These are phyloP conservation scores for Podaxis sp. DNA, from an alignment of 768 basidiomycete genomes.

Conservation along the genomic window DNA sequence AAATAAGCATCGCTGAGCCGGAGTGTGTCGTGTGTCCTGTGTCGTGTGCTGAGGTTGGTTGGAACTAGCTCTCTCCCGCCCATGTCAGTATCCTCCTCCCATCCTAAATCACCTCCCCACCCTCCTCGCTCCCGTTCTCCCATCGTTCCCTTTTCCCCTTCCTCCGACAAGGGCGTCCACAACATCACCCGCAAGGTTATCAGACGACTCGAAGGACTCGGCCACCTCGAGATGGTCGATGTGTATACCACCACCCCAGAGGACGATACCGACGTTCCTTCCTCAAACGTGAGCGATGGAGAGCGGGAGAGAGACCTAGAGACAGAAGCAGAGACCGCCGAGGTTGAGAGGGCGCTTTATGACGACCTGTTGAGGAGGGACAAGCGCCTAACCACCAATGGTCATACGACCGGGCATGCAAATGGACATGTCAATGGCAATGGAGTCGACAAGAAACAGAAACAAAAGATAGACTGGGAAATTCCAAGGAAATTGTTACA, in stretches of 20 bases:
- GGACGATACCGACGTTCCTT: slow-evolving; percentile 20
- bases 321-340: slow-evolving; percentile 20
- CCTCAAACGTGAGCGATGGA: slow-evolving; percentile 16
- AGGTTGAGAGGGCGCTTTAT: slow-evolving; percentile 20
- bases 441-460: slow-evolving; percentile 12
- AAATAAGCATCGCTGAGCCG: not conserved
- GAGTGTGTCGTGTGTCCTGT: not conserved
- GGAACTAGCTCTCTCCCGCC: too few relatives aligned
- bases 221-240: slow-evolving; percentile 31
- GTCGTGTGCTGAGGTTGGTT: too few relatives aligned
- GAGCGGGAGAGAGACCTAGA: slow-evolving; percentile 17
- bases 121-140: slow-evolving; percentile 19
- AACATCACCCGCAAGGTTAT: slow-evolving; percentile 48
- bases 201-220: slow-evolving; percentile 41
- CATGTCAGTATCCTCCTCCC: not conserved
- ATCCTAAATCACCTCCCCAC: not conserved
- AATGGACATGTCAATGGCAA: slow-evolving; percentile 14
- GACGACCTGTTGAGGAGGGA: slow-evolving; percentile 13
- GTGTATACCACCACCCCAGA: slow-evolving; percentile 23
- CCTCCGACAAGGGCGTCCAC: slow-evolving; percentile 35
- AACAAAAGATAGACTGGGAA: slow-evolving; percentile 72
- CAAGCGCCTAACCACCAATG: slow-evolving; percentile 7
- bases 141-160: slow-evolving; percentile 35
- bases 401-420: slow-evolving; percentile 14
- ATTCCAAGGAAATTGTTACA: slow-evolving; percentile 86